Base-by-base conservation (phyloP, 148 eudicot genomes). In the Nepenthes mirabilis region DNA sequence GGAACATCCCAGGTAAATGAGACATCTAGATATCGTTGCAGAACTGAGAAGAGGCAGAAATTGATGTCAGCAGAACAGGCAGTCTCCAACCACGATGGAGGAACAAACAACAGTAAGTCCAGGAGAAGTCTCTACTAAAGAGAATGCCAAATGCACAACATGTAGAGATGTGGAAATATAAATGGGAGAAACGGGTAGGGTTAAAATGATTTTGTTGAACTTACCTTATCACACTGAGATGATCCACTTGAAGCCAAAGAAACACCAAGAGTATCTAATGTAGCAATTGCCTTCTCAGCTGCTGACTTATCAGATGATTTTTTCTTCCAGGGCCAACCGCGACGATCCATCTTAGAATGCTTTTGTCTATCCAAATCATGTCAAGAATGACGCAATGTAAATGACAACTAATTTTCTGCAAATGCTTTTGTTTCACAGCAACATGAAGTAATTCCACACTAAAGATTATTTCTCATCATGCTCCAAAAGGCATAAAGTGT, bases 321-420 rank as follows among this genome's bases (percentile, higher is more conserved):
- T 58, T 82, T 86, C 84, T 86, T 90, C 97, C 97, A 90, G 23
- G 23, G 23, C 97, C 97, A 90, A 77, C 86, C 77, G 60, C 91
- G 81, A 49, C 78, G 77, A 36, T 90, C 97, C 97, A 90, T 90
- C 60, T 69, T 68, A 59, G 55, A 57, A 78, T 78, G 65, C 47
- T 62, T 14, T 52, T 40, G 43, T 23, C 14, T 40, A 63, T 33
- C 55, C 57, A 53, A 47, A 74, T 45, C 23, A 23, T 23, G 23
- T 23, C 23, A 23, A 23, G 23, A 23, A 23, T 23, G 23, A 23
- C 23, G 23, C 23, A 23, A 23, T 23, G 23, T 23, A 23, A 23
- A 23, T 23, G 23, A 23, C 23, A 23, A 23, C 23, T 23, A 23
- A 23, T 23, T 23, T 23, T 23, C 23, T 23, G 23, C 23, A 23